Percentiles rank a stretch among this genome's conserved stretches.
These are phyloP conservation scores for Kodamaea fungicola DNA, from an alignment of 1,139 yeast genomes.

Conservation along the genomic window DNA sequence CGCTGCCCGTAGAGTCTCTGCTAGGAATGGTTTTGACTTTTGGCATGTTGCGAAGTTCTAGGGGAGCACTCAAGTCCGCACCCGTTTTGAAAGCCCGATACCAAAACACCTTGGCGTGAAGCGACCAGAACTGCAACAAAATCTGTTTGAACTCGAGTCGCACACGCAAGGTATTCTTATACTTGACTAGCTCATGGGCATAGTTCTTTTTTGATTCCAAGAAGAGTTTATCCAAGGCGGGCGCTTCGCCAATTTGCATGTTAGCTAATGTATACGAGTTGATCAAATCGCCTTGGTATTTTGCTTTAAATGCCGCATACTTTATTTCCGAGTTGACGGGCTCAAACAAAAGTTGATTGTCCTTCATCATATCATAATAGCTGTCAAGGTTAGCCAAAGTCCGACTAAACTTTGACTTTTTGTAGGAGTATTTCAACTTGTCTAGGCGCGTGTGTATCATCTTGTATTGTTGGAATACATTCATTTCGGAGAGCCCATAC, in stretches of 20 bases:
- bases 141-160: constrained; percentile 41
- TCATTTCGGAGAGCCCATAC: constrained; percentile 8
- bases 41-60: constrained; percentile 29
- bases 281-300: constrained; percentile 23
- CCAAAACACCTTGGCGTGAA: constrained; percentile 41
- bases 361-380: constrained; percentile 20
- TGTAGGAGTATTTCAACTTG: constrained; percentile 16
- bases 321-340: constrained; percentile 22
- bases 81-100: constrained; percentile 33
- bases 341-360: constrained; percentile 37
- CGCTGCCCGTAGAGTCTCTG: constrained; percentile 17
- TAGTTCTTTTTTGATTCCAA: constrained; percentile 26
- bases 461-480: constrained; percentile 11
- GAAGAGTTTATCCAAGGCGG: constrained; percentile 28
- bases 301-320: constrained; percentile 15
- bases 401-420: constrained; percentile 11
- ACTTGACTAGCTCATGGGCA: constrained; percentile 28
- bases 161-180: constrained; percentile 36
- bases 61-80: constrained; percentile 32
- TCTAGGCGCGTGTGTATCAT: constrained; percentile 11
- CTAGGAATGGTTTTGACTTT: constrained; percentile 33
- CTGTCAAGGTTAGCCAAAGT: constrained; percentile 15
- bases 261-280: constrained; percentile 31
- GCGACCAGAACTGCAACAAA: constrained; percentile 43
- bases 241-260: constrained; percentile 38